Base-by-base conservation (phyloP, 2,329 filamentous ascomycete species). In the Thielaviopsis populi region DNA sequence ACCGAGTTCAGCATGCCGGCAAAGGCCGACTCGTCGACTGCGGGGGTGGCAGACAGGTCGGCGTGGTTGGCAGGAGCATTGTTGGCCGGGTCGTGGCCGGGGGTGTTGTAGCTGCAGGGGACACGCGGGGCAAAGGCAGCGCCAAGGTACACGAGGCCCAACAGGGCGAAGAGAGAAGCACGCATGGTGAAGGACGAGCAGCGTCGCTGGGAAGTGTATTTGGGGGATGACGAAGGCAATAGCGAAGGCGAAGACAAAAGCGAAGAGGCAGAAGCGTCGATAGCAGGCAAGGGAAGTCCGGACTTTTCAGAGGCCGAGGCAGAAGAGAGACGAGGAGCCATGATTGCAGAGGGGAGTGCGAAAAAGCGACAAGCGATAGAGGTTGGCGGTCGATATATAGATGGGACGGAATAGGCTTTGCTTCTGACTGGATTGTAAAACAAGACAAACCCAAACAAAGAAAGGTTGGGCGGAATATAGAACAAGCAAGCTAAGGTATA, bases 1-100 rank as follows among this genome's bases (percentile, higher is more conserved):
- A 85, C 74, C 27, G 77, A 76, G 66, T 79, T 76, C 63, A 86
- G 74, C 63, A 84, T 63, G 50, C 65, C 59, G 63, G 66, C 60
- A 8, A 67, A 46, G 41, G 58, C 42, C 22, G 61, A 59, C 24
- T 61, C 63, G 33, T 61, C 62, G 10, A 30, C 40, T 11, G 50
- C 63, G 19, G 64, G 59, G 11, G 59, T 43, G 37, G 59, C 24
- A 10, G 59, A 41, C 30, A 30, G 27, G n/a, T 48, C 30, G 60
- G 63, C 19, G 24, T n/a, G n/a, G 22, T 59, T 59, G 24, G 30
- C 33, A 43, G 33, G 53, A n/a, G 24, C 48, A 8, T 58, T 42
- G n/a, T 58, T 42, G n/a, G 15, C 60, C 22, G 43, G 22, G 3
- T 17, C 42, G 10, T 61, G 48, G 27, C 40, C 41, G 13, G 27